Base-by-base conservation (phyloP, 208 protist genomes). In the Leishmania braziliensis region DNA sequence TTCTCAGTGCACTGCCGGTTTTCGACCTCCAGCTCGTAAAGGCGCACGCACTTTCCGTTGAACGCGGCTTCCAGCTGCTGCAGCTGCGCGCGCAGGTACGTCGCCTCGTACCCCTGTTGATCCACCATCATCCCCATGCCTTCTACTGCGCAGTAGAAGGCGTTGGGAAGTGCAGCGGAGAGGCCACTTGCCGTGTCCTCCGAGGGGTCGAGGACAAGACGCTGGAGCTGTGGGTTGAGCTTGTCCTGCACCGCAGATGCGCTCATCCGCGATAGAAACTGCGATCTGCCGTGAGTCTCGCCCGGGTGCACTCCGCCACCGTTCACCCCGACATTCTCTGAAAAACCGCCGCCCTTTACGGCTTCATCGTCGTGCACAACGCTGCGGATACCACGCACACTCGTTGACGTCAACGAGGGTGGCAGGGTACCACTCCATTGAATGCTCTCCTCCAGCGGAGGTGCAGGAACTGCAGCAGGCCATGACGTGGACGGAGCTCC, bases 61-160 rank as follows among this genome's bases (percentile, higher is more conserved):
- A 92, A 96, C 16, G 92, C 94, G 20, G 94, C 94, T 82, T 97
- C 92, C 6, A 96, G 86, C 79, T 97, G 94, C 75, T 95, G 90
- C 65, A 97, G 80, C 77, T 97, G 91, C 56, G 82, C 84, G 26
- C 92, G 91, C 58, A 97, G 86, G 77, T 93, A 97, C 14, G 92
- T 90, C 43, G 93, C 88, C 73, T 97, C 94, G 75, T 97, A 97
- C n/a, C 92, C 88, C 33, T 83, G 80, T 48, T 88, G 91, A 81
- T 95, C 92, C 56, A 95, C 74, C 65, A 96, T 65, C 62, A 96
- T 39, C 56, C 75, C 83, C 33, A 68, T 43, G 39, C 75, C 83
- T 60, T 68, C 74, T 10, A 36, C 53, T 39, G 70, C 62, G 33
- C 68, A 43, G 29, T 56, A 43, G 20, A 77, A 23, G 18, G 39